phyloP scores from a whole-genome alignment of 495 filamentous ascomycete genomes.

The Talaromyces stipitatus region DNA sequence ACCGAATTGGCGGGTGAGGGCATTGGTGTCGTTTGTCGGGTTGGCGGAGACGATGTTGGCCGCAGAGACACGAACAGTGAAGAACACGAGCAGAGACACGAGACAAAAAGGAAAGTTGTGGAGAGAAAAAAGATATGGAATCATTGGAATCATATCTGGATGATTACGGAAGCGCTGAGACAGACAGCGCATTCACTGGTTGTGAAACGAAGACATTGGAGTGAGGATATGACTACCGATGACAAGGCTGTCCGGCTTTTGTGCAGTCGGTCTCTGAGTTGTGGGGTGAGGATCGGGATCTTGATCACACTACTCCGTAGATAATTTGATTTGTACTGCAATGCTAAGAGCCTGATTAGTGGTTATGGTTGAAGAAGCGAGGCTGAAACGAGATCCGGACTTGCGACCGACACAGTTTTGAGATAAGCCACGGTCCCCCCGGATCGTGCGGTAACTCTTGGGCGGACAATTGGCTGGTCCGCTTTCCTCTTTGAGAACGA shows the following conservation, averaged over 20 bases:
- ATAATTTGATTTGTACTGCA: no score
- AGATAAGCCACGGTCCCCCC: not conserved
- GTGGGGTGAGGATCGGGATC: not conserved
- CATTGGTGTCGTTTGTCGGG: constrained; percentile 23
- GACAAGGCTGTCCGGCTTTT: not conserved
- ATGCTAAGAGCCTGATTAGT: no score
- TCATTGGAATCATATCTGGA: not conserved
- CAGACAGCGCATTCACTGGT: not conserved
- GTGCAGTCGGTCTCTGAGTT: not conserved
- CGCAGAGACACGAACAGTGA: constrained; percentile 14
- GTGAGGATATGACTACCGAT: not conserved
- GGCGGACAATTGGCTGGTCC: not conserved
- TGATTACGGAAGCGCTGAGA: constrained; percentile 8
- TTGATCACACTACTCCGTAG: not conserved
- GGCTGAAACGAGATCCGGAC: no score
- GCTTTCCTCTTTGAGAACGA: not conserved
- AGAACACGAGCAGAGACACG: constrained; percentile 10
- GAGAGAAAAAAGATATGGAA: not conserved
- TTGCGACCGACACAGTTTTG: not conserved
- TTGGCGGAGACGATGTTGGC: constrained; percentile 16
- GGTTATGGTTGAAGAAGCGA: no score
- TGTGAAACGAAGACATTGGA: not conserved
- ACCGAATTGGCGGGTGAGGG: not conserved
- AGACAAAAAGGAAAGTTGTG: not conserved
- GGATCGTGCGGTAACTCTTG: not conserved